A percentile compares a stretch with the other conserved stretches of the same genome.
Conservation (phyloP, 1,139 yeast species). For the Magnusiomyces clavatus region DNA sequence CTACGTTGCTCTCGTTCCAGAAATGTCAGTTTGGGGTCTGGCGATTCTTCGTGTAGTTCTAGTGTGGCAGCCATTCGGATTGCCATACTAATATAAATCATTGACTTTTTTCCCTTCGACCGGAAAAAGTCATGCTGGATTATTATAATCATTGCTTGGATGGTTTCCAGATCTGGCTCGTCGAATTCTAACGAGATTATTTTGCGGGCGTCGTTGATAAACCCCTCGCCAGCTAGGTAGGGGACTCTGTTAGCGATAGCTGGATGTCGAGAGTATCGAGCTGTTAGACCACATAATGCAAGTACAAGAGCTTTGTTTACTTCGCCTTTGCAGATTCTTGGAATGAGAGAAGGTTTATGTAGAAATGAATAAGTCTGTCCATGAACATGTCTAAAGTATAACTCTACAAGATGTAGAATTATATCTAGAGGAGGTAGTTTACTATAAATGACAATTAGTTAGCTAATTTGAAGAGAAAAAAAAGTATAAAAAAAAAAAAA, state of each 20-base stretch:
- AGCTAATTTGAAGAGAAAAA: no score
- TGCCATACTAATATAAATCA: slow-evolving; percentile 32
- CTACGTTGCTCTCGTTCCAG: slow-evolving; percentile 32
- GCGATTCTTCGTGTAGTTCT: slow-evolving; percentile 28
- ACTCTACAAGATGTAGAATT: slow-evolving; percentile 24
- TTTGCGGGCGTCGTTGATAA: slow-evolving; percentile 26
- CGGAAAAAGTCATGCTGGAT: slow-evolving; percentile 33
- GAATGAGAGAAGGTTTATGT: slow-evolving; percentile 31
- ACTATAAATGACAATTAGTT: background rate
- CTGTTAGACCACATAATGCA: slow-evolving; percentile 33
- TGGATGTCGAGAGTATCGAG: slow-evolving; percentile 34
- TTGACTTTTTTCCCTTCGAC: slow-evolving; percentile 30
- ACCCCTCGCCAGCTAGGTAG: slow-evolving; percentile 31
- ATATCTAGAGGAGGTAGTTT: slow-evolving; percentile 20
- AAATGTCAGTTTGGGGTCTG: slow-evolving; percentile 25
- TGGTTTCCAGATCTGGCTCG: slow-evolving; percentile 31
- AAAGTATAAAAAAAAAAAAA: no score
- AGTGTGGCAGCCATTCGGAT: slow-evolving; percentile 33
- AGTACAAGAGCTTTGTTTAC: slow-evolving; percentile 29
- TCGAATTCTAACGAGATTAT: slow-evolving; percentile 29
- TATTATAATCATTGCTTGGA: slow-evolving; percentile 31
- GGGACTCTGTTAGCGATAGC: slow-evolving; percentile 20
- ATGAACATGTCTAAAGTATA: slow-evolving; percentile 31
- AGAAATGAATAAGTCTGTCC: slow-evolving; percentile 34
- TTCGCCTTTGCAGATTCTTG: slow-evolving; percentile 24